Evolutionary conservation across 1,284 basidiomycete species (phyloP).

Genomic region (Xerocomus alliaceus): DNA sequence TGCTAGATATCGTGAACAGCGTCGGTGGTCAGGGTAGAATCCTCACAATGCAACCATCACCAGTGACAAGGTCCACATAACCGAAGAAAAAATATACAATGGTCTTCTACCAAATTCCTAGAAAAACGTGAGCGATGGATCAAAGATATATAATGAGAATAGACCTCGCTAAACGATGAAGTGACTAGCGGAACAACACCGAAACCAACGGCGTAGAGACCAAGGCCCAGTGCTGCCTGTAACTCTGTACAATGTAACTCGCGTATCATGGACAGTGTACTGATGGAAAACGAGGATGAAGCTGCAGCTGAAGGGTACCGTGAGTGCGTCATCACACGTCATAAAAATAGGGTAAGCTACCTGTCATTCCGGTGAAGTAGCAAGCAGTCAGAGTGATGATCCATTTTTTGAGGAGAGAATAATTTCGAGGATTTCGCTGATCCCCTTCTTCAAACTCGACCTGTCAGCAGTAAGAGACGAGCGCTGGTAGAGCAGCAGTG

Average conservation of each 20-base stretch:
- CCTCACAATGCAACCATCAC: constrained; percentile 50
- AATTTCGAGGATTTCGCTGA: constrained; percentile 33
- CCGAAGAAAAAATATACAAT: constrained; percentile 51
- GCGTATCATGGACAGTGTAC: constrained; percentile 46
- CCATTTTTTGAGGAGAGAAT: constrained; percentile 33
- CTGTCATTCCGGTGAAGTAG: constrained; percentile 22
- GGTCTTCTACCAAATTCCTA: constrained; percentile 56
- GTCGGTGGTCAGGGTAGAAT: neutral
- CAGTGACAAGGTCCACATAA: constrained; percentile 47
- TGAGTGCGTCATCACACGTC: constrained; percentile 1
- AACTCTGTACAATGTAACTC: constrained; percentile 48
- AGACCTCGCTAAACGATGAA: constrained; percentile 54
- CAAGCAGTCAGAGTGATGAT: constrained; percentile 32
- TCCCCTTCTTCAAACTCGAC: constrained; percentile 38
- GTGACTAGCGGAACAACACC: constrained; percentile 52
- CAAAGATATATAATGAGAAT: neutral
- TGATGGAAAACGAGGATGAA: constrained; percentile 50
- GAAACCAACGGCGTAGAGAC: constrained; percentile 54
- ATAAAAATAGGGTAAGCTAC: neutral
- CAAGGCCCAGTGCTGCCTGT: constrained; percentile 46
- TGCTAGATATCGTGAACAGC: neutral
- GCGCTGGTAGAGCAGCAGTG: neutral
- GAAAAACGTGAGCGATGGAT: neutral
- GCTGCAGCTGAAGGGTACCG: constrained; percentile 33
- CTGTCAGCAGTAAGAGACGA: constrained; percentile 19